These are phyloP conservation scores for Narthecium ossifragum DNA, from an alignment of 106 monocot species.

Conservation along the genomic window DNA sequence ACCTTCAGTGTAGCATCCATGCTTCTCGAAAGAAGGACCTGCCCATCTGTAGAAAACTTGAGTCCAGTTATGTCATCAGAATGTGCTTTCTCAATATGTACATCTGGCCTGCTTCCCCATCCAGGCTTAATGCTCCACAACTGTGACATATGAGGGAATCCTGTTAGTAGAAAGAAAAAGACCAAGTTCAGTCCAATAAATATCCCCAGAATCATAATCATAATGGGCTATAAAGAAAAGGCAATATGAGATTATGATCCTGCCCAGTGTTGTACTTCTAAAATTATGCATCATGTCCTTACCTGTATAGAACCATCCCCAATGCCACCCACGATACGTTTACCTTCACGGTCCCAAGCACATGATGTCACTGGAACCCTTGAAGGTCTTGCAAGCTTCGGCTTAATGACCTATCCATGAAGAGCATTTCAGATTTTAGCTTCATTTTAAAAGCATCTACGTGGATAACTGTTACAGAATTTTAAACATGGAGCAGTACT, in stretches of 20 bases:
- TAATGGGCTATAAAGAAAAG: too few relatives aligned
- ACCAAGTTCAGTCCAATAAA: too few relatives aligned
- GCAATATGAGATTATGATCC: too few relatives aligned
- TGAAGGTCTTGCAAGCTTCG: conserved; percentile 77
- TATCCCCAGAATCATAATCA: too few relatives aligned
- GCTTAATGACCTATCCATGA: conserved; percentile 82
- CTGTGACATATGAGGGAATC: too few relatives aligned
- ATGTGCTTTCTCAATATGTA: conserved; percentile 73
- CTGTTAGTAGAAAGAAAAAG: too few relatives aligned
- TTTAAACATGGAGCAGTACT: too few relatives aligned
- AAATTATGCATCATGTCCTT: background rate
- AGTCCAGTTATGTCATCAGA: conserved; percentile 90
- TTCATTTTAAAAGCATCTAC: too few relatives aligned
- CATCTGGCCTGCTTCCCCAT: conserved; percentile 98
- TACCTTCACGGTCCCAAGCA: conserved; percentile 95
- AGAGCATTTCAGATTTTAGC: background rate
- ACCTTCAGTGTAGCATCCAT: conserved; percentile 89
- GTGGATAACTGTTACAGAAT: too few relatives aligned
- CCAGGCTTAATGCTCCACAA: conserved; percentile 93
- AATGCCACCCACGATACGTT: conserved; percentile 81
- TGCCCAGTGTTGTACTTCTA: too few relatives aligned
- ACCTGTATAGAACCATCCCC: conserved; percentile 99
- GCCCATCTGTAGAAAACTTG: conserved; percentile 76
- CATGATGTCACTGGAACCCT: conserved; percentile 88
- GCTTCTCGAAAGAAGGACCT: conserved; percentile 90